Evolutionary conservation across 2,329 filamentous ascomycete genomes (phyloP).

Genomic region (Aspergillus fischeri): DNA sequence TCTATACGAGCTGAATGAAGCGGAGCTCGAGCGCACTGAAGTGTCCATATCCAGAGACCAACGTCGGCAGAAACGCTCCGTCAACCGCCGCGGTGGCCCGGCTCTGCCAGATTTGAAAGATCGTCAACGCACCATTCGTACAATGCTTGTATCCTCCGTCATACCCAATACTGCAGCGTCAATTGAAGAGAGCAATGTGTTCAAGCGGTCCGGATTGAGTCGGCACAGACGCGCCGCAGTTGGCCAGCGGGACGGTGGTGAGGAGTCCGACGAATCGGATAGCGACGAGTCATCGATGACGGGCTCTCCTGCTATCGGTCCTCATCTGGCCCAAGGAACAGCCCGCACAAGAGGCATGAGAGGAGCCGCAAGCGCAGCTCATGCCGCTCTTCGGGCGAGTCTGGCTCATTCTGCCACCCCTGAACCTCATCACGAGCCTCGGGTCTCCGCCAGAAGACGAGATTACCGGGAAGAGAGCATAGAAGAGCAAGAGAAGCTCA

Average conservation of each 20-base stretch:
- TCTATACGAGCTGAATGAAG: conserved; percentile 88
- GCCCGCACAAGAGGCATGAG: conserved; percentile 84
- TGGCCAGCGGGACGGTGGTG: conserved; percentile 56
- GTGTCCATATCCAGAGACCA: conserved; percentile 91
- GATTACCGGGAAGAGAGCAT: conserved; percentile 74
- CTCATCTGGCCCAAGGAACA: conserved; percentile 65
- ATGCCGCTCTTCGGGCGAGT: conserved; percentile 74
- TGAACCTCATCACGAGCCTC: conserved; percentile 69
- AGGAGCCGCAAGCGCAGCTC: conserved; percentile 79
- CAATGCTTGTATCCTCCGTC: conserved; percentile 85
- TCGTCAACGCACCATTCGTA: conserved; percentile 86
- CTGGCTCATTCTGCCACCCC: conserved; percentile 83
- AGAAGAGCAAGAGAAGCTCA: conserved; percentile 64
- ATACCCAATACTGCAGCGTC: conserved; percentile 78
- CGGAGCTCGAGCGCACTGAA: conserved; percentile 84
- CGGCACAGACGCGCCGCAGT: conserved; percentile 55
- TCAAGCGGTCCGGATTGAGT: conserved; percentile 68
- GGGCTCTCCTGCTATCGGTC: conserved; percentile 77
- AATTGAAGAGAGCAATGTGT: conserved; percentile 80
- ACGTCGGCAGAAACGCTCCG: conserved; percentile 87
- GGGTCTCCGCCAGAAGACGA: conserved; percentile 60
- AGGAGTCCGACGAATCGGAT: conserved; percentile 86
- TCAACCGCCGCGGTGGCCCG: conserved; percentile 88
- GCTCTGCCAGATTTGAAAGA: conserved; percentile 95
- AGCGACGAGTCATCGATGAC: conserved; percentile 76